Evolutionary conservation across 2,329 filamentous ascomycete genomes (phyloP), one percentile per base, ranked within the genome.

Genomic region (Colletotrichum sp.): DNA sequence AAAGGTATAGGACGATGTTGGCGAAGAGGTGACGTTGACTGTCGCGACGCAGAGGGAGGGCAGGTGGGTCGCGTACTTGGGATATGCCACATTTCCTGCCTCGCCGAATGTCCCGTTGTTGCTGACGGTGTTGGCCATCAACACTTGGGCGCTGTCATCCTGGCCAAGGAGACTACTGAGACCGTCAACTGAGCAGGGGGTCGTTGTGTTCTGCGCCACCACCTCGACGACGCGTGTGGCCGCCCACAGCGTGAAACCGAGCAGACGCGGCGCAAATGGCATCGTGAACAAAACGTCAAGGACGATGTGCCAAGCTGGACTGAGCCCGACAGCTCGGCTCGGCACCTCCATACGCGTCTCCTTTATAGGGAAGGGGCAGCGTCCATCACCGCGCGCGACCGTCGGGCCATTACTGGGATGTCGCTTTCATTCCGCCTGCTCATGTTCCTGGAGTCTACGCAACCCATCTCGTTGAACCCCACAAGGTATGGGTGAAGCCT

Each of bases 31-130:
- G 9, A 84, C 80, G 32, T 81, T 82, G 52, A 85, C 76, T 22
- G 79, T 80, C 4, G 83, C 78, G 19, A 82, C 82, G 74, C 84
- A 86, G 12, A 84, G 79, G 2, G 78, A 77, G 2, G 84, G 84
- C 6, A 85, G 78, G 8, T 79, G 73, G 4, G 81, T 83, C 4
- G 83, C 80, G 34, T 79, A 79, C 16, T 55, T 75, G 3, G 79
- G 82, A 71, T 79, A 84, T 3, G 76, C 77, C 3, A 81, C 62
- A 57, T 83, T 78, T 22, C 63, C 59, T 22, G 6, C 65, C 65
- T 82, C 81, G 34, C 81, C 81, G 30, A 79, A 82, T 12, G 32
- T 73, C 34, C 65, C 65, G 19, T 71, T 67, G 32, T 36, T 66
- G 62, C 69, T 25, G 22, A 71, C 12, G 12, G 32, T 25, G 9